Base-by-base conservation (phyloP, 306 rosid genomes). In the Lotus japonicus region DNA sequence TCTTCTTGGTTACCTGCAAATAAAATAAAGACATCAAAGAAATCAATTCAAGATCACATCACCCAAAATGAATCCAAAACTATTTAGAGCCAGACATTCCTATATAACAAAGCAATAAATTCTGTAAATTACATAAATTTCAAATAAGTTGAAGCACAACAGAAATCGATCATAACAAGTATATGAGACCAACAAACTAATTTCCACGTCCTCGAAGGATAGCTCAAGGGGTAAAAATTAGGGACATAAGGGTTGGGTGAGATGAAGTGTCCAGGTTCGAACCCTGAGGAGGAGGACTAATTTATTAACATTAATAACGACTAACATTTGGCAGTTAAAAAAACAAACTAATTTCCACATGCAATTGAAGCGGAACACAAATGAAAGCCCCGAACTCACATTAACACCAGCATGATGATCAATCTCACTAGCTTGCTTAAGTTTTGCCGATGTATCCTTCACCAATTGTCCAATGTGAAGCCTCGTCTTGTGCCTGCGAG, bases 381-480 rank as follows among this genome's bases (percentile, higher is more conserved):
- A 1, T 9, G 5, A 10, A 19, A 64, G 5, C 26, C 26, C 23
- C 5, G 72, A 57, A 70, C 85, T 89, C 78, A 89, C 97, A 71
- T 92, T 83, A 31, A 84, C 87, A 54, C 75, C 88, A 62, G 68
- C 77, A 12, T 80, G 80, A 69, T 92, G 97, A 88, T 92, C 97
- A 70, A 89, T 83, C 19, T 92, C 98, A 63, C 96, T 89, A 9
- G 96, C 98, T 88, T 81, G 91, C 70, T 92, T 92, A 75, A 92
- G 98, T 63, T 82, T 92, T 44, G 88, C 87, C 0, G 98, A 92
- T 8, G 98, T 92, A 71, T 89, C 96, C 77, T 92, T 92, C 81
- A 92, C 98, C 88, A 92, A 75, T 51, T 89, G 89, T 79, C 98
- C 98, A 80, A 92, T 89, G 60, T 89, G 97, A 23, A 83, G 79